Evolutionary conservation across 2,329 filamentous ascomycete genomes (phyloP).

Genomic region (Phyllosticta citrichinensis): DNA sequence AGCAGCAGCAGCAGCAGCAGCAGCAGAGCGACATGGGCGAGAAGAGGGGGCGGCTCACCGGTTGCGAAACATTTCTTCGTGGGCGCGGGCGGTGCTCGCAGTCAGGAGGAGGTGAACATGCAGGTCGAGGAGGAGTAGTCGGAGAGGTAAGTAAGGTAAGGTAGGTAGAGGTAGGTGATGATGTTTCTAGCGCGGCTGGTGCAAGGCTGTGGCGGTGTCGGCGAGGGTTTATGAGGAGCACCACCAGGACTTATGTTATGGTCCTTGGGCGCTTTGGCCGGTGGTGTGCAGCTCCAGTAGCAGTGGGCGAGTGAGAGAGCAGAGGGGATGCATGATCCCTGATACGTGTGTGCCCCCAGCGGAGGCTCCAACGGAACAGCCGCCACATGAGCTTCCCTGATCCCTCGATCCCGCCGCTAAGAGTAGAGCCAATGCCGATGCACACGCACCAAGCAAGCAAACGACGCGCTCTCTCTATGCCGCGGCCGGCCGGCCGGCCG

Average conservation of each 20-base stretch:
- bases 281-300: background rate
- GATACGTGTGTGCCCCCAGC: background rate
- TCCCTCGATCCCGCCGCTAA: background rate
- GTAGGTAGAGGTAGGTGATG: background rate
- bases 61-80: slow-evolving; percentile 37
- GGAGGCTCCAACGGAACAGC: background rate
- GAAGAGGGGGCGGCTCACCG: slow-evolving; percentile 25
- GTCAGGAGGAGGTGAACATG: slow-evolving; percentile 20
- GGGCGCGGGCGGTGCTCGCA: slow-evolving; percentile 20
- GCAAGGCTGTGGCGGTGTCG: background rate
- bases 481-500: too few relatives aligned
- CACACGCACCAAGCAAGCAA: too few relatives aligned
- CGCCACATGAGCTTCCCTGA: background rate
- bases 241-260: background rate
- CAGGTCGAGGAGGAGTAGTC: slow-evolving; percentile 12
- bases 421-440: too few relatives aligned
- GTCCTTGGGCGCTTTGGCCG: background rate
- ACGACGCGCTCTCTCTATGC: too few relatives aligned
- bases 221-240: background rate
- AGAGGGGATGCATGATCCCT: background rate
- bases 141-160: background rate
- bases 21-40: background rate
- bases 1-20: slow-evolving; percentile 9
- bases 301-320: background rate
- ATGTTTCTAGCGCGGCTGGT: background rate